Evolutionary conservation across 768 basidiomycete genomes (phyloP).

Genomic region (Mycena belliarum): DNA sequence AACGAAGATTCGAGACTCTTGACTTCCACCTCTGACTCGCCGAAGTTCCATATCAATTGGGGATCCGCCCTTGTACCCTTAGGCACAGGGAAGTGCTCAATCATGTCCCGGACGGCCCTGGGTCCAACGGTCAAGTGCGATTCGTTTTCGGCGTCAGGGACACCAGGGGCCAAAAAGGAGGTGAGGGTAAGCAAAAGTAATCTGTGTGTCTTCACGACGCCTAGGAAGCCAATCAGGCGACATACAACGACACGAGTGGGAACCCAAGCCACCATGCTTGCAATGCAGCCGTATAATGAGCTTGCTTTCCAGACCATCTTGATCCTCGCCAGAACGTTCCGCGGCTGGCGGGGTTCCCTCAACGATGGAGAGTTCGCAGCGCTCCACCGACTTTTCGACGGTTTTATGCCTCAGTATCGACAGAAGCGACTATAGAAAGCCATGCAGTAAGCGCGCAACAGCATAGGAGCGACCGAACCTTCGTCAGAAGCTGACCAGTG

Average conservation of each 20-base stretch:
- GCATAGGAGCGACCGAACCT: conserved; percentile 42
- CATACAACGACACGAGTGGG: not conserved
- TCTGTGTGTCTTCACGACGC: conserved; percentile 81
- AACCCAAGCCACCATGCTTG: conserved; percentile 67
- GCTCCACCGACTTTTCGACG: conserved; percentile 75
- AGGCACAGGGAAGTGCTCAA: conserved; percentile 76
- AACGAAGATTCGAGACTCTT: conserved; percentile 67
- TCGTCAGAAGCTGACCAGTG: conserved; percentile 68
- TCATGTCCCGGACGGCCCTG: conserved; percentile 69
- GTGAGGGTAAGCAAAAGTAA: conserved; percentile 60
- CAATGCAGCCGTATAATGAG: conserved; percentile 75
- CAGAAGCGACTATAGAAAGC: conserved; percentile 55
- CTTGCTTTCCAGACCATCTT: conserved; percentile 69
- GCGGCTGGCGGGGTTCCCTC: conserved; percentile 43
- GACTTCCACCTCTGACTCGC: conserved; percentile 64
- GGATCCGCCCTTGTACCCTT: conserved; percentile 70
- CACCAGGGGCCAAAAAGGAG: conserved; percentile 63
- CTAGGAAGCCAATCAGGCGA: conserved; percentile 35
- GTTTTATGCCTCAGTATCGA: conserved; percentile 75
- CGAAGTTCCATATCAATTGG: conserved; percentile 81
- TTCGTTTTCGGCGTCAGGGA: conserved; percentile 57
- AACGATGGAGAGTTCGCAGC: conserved; percentile 71
- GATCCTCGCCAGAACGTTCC: conserved; percentile 43
- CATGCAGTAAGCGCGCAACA: not conserved
- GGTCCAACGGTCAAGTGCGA: conserved; percentile 74